Base-by-base conservation (phyloP, 352 stramenopile genomes). In the Globisporangium polare region DNA sequence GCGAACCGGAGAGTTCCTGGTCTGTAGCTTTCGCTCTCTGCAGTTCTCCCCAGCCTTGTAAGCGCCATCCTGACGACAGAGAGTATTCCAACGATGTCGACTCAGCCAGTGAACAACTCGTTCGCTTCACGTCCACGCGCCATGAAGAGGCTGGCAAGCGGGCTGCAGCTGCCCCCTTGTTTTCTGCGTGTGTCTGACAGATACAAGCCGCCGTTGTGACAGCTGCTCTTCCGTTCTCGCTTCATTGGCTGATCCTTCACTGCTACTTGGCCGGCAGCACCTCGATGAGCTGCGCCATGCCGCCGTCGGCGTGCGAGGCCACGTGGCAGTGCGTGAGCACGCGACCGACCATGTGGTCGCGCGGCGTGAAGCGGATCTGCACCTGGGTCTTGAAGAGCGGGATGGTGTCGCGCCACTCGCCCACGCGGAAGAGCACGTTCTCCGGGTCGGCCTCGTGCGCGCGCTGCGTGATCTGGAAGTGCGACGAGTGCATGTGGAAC, bases 241-340 rank as follows among this genome's bases (percentile, higher is more conserved):
- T 39, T 15, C 33, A 15, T 12, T 39, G 8, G 10, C 8, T 51
- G 18, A 9, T 27, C 53, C 22, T 56, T 53, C 60, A 24, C 20
- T 47, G 27, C n/a, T 46, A 41, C 29, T 63, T 55, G 5, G 60
- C 20, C 1, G 65, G 37, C 27, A 71, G 56, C 46, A 89, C 80
- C 4, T 73, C 69, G 10, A 90, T 73, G n/a, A 92, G 61, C 60
- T 90, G 79, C n/a, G 72, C 78, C 84, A 93, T 93, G 56, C 84
- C 84, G 43, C 65, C 71, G 54, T 93, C 84, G 17, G 80, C 77
- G 52, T 93, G 81, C 15, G 71, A 82, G 3, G 84, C 79, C 52
- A 91, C 79, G 64, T 93, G 83, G 71, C 84, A 93, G 50, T 91
- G 84, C 22, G 71, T 86, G 27, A 93, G 72, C 37, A 90, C 78